Evolutionary conservation across 495 filamentous ascomycete genomes (phyloP).

Genomic region (Xylaria cubensis): DNA sequence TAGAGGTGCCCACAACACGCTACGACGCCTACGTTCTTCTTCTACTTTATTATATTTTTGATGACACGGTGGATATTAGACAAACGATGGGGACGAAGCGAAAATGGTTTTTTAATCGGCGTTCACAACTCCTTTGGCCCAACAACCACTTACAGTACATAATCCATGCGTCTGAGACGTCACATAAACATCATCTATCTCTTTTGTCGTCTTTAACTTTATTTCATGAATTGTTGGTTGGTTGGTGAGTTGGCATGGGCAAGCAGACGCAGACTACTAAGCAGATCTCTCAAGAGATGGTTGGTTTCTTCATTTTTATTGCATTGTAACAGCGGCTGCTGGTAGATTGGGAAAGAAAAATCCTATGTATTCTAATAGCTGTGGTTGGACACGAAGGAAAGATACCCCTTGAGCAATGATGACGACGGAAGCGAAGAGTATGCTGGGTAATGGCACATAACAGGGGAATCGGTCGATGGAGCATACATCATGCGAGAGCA

Average conservation of each 20-base stretch:
- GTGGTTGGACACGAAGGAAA: constrained; percentile 24
- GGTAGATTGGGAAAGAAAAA: constrained; percentile 29
- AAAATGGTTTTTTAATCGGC: constrained; percentile 27
- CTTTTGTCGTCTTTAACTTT: constrained; percentile 14
- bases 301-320: constrained; percentile 17
- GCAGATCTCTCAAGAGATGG: constrained; percentile 15
- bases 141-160: constrained; percentile 26
- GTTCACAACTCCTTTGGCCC: constrained; percentile 20
- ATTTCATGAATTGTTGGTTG: constrained; percentile 16
- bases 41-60: constrained; percentile 23
- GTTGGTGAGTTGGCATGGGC: constrained; percentile 3
- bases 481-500: constrained; percentile 18
- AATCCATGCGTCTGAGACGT: constrained; percentile 26
- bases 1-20: constrained; percentile 43
- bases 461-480: constrained; percentile 8
- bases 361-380: constrained; percentile 21
- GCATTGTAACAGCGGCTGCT: constrained; percentile 22
- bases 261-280: constrained; percentile 20
- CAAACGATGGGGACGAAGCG: constrained; percentile 20
- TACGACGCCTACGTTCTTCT: constrained; percentile 34
- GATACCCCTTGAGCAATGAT: constrained; percentile 28
- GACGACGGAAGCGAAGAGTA: constrained; percentile 19
- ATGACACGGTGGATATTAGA: constrained; percentile 27
- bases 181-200: constrained; percentile 24
- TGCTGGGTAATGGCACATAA: constrained; percentile 20